Conservation (phyloP, 192 early-diverging fungal genomes). For the Entomortierella parvispora region DNA sequence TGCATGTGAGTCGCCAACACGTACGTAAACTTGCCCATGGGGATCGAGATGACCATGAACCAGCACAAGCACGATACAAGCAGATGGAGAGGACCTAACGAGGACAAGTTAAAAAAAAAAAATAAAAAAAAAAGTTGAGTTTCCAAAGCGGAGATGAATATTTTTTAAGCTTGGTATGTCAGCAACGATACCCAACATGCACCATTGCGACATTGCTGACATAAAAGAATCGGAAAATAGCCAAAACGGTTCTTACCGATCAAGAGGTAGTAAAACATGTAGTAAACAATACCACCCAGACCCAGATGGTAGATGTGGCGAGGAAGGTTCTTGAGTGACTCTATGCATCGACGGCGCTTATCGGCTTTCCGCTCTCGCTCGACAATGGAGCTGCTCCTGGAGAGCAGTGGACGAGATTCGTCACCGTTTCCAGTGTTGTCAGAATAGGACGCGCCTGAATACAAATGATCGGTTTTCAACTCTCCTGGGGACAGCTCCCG, state of each 20-base stretch:
- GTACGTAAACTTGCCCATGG: conserved; percentile 93
- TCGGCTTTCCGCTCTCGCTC: conserved; percentile 33
- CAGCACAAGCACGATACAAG: conserved; percentile 82
- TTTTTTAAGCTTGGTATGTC: background rate
- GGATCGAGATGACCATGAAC: conserved; percentile 88
- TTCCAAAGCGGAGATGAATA: conserved; percentile 3
- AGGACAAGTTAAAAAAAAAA: conserved; percentile 21
- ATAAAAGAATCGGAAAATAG: conserved; percentile 2
- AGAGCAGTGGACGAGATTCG: conserved; percentile 49
- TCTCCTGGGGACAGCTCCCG: conserved; percentile 49
- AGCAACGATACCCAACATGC: background rate
- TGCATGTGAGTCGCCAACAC: conserved; percentile 82
- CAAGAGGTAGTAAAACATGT: conserved; percentile 56
- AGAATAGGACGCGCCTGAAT: background rate
- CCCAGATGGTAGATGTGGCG: conserved; percentile 49
- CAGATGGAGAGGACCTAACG: conserved; percentile 81
- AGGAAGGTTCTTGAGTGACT: conserved; percentile 22
- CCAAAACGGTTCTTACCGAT: conserved; percentile 47
- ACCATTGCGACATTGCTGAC: background rate
- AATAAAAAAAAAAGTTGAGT: conserved; percentile 13
- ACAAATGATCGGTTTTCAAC: conserved; percentile 25
- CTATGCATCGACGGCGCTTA: background rate
- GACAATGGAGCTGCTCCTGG: conserved; percentile 25
- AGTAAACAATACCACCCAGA: conserved; percentile 59
- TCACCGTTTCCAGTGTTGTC: conserved; percentile 13